Evolutionary conservation across 2,329 filamentous ascomycete genomes (phyloP), one percentile per base, ranked within the genome.

Genomic region (Boeremia lycopersici): DNA sequence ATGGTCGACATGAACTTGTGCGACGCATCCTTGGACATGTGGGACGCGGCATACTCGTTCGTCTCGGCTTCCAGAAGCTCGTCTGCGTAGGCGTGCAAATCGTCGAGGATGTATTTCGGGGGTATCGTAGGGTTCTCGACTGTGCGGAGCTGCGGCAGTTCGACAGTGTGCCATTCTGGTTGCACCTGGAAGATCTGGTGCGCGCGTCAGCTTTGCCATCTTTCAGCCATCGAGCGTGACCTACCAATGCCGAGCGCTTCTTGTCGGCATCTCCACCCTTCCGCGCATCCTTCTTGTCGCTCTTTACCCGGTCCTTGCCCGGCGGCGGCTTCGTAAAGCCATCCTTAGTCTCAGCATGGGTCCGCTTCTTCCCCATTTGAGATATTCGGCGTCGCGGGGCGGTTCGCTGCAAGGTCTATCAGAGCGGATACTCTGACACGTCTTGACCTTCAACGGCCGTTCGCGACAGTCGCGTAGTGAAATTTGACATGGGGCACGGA

Each of bases 1-100:
- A 99, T 97, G 15, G 92, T 96, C 1, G 93, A 91, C 81, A 98
- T 88, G 80, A 99, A 99, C 74, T 93, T 96, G 76, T 96, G 90
- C 35, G 93, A 93, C 2, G 93, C 95, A 25, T 91, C 91, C 45
- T 90, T 86, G 6, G 90, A 86, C 51, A 89, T 79, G 63, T 91
- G 82, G 35, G 83, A 88, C 25, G 86, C 84, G 50, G 83, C 82
- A 77, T 97, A 99, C 41, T 85, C 81, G 35, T 85, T 82, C 57
- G 89, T 89, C 71, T 99, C 95, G 25, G 86, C 81, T 48, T 96
- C 87, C 17, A 98, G 79, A 6, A 98, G 81, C 9, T 83, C 81
- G 57, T 86, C 84, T 3, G 91, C 92, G 73, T 96, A 86, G 12
- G 86, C 78, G 67, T 91, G 79, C n/a, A 88, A 72, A 41, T 81